Percentiles rank a stretch among this genome's conserved stretches.
These are phyloP conservation scores for Russula olivacea DNA, from an alignment of 768 basidiomycete genomes.

Conservation along the genomic window DNA sequence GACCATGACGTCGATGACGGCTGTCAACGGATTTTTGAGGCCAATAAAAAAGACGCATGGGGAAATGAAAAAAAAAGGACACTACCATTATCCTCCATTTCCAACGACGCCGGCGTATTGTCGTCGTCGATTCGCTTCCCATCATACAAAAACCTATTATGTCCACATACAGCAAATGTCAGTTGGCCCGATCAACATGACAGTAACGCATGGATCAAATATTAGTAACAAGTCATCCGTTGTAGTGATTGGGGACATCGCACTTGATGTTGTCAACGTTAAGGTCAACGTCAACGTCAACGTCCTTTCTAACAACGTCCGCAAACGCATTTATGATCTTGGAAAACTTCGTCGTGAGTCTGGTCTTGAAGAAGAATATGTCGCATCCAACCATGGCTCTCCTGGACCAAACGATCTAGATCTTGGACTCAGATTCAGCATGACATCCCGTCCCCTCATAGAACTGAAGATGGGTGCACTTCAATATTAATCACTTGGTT, in stretches of 20 bases:
- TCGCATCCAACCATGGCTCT: too few relatives aligned
- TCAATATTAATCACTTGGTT: constrained; percentile 68
- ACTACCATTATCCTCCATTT: constrained; percentile 86
- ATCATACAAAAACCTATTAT: constrained; percentile 80
- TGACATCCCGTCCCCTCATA: not conserved
- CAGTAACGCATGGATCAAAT: too few relatives aligned
- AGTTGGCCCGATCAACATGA: too few relatives aligned
- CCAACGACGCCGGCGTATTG: constrained; percentile 77
- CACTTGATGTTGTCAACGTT: too few relatives aligned
- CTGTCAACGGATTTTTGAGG: constrained; percentile 33
- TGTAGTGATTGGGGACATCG: not conserved
- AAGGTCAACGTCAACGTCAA: too few relatives aligned
- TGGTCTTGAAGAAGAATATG: constrained; percentile 97
- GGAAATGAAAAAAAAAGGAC: not conserved
- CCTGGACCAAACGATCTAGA: constrained; percentile 63
- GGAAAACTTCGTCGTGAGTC: constrained; percentile 83
- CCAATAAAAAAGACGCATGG: not conserved
- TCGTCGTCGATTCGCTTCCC: constrained; percentile 80
- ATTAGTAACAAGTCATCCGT: too few relatives aligned
- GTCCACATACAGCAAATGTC: too few relatives aligned
- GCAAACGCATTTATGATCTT: constrained; percentile 92
- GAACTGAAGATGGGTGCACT: constrained; percentile 38
- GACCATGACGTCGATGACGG: constrained; percentile 95
- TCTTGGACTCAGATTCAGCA: constrained; percentile 32
- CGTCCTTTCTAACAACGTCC: constrained; percentile 86